Evolutionary conservation across 2,329 filamentous ascomycete genomes (phyloP).

Genomic region (Herpotrichia juniperi): DNA sequence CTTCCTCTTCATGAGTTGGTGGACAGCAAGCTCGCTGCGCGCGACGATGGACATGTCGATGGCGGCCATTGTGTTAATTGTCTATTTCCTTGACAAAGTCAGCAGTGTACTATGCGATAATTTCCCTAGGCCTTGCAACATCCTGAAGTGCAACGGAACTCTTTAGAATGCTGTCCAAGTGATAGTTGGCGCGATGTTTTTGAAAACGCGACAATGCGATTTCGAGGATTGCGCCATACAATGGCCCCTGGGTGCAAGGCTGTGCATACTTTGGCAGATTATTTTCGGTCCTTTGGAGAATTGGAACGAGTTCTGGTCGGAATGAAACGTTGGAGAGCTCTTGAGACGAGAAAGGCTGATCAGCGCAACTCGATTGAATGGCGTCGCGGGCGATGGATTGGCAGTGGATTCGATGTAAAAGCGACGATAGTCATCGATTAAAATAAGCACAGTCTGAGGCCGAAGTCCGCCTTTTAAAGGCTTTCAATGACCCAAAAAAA

Average conservation of each 20-base stretch:
- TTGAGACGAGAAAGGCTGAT: slow-evolving; percentile 32
- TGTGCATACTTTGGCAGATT: slow-evolving; percentile 42
- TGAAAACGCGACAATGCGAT: slow-evolving; percentile 15
- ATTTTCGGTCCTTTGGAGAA: slow-evolving; percentile 23
- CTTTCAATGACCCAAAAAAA: slow-evolving; percentile 35
- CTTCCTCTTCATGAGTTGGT: slow-evolving; percentile 57
- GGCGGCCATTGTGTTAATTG: slow-evolving; percentile 43
- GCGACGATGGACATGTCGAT: slow-evolving; percentile 44
- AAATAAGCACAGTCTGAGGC: slow-evolving; percentile 21
- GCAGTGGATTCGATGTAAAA: slow-evolving; percentile 29
- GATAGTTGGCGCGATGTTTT: slow-evolving; percentile 21
- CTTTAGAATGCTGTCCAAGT: slow-evolving; percentile 5
- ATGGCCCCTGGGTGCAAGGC: slow-evolving; percentile 22
- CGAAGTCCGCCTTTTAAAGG: slow-evolving; percentile 37
- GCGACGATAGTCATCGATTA: slow-evolving; percentile 37
- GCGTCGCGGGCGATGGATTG: slow-evolving; percentile 29
- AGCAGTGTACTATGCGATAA: slow-evolving; percentile 5
- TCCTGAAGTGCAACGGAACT: background rate
- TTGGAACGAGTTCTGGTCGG: slow-evolving; percentile 19
- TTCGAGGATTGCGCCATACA: slow-evolving; percentile 12
- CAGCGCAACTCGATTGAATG: slow-evolving; percentile 34
- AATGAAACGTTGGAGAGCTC: slow-evolving; percentile 32
- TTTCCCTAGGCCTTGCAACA: background rate
- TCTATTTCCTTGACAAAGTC: slow-evolving; percentile 24
- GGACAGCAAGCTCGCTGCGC: slow-evolving; percentile 43